phyloP scores from a whole-genome alignment of 2,329 filamentous ascomycete species.

The Catunica adiposa region DNA sequence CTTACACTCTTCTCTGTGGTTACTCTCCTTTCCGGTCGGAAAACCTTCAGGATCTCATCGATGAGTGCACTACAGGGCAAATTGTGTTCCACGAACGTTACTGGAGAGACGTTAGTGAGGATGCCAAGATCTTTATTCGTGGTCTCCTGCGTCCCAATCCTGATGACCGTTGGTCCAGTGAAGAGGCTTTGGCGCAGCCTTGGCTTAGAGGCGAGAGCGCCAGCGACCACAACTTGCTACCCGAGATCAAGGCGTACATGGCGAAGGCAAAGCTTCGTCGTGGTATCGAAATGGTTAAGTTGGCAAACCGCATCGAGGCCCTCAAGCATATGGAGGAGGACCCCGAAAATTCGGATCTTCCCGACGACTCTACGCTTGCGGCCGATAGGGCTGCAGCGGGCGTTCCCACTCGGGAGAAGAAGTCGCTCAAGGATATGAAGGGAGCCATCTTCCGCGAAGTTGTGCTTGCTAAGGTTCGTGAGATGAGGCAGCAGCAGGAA shows the following conservation, averaged over 20 bases:
- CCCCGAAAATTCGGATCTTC: constrained; percentile 56
- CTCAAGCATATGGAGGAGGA: constrained; percentile 89
- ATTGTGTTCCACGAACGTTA: constrained; percentile 96
- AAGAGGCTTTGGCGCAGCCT: constrained; percentile 61
- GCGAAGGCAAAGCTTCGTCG: constrained; percentile 79
- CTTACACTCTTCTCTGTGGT: constrained; percentile 91
- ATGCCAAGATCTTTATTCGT: constrained; percentile 89
- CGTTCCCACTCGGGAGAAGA: constrained; percentile 22
- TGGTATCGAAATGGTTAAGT: constrained; percentile 89
- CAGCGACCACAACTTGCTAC: constrained; percentile 84
- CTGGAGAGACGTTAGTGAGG: constrained; percentile 92
- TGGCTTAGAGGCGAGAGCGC: constrained; percentile 89
- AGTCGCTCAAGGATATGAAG: constrained; percentile 35
- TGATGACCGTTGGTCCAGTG: constrained; percentile 58
- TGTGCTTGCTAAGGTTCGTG: constrained; percentile 79
- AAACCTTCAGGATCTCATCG: constrained; percentile 79
- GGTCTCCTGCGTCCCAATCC: constrained; percentile 64
- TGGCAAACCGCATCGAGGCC: constrained; percentile 85
- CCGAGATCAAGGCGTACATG: constrained; percentile 88
- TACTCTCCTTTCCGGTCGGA: constrained; percentile 97
- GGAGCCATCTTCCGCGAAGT: constrained; percentile 83
- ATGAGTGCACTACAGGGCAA: constrained; percentile 70
- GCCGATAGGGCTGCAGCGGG: constrained; percentile 23
- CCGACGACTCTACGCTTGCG: constrained; percentile 39
- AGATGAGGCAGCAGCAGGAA: constrained; percentile 78